Percentiles rank a stretch among this genome's conserved stretches.
Conservation (phyloP, 441 rosid genomes). For the Bruguiera hainesii region DNA sequence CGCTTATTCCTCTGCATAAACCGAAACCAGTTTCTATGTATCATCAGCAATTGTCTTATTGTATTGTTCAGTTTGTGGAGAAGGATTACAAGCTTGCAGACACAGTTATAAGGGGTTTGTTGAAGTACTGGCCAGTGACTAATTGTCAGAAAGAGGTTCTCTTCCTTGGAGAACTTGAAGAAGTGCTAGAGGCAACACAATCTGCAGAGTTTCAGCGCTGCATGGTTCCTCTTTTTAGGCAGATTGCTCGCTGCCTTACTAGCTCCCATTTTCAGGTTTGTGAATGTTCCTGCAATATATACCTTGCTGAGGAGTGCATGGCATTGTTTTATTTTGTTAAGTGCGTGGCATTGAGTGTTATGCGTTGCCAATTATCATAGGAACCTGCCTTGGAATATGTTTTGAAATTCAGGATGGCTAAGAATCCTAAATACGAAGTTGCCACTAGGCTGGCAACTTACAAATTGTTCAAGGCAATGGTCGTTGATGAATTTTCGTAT, state of each 20-base stretch:
- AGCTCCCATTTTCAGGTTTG: constrained; percentile 93
- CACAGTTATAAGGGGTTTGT: constrained; percentile 79
- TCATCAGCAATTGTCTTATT: constrained; percentile 88
- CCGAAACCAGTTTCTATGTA: constrained; percentile 73
- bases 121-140: constrained; percentile 91
- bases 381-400: too few species aligned
- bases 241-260: constrained; percentile 82
- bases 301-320: neutral
- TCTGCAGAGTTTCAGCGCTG: constrained; percentile 90
- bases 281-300: constrained; percentile 8
- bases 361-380: too few species aligned
- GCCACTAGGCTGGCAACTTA: neutral
- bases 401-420: too few species aligned
- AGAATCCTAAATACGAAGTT: too few species aligned
- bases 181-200: constrained; percentile 90
- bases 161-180: constrained; percentile 92
- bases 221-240: constrained; percentile 86
- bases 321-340: too few species aligned
- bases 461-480: neutral
- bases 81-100: constrained; percentile 90
- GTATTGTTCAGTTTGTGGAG: constrained; percentile 83
- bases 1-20: constrained; percentile 87
- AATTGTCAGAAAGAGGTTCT: constrained; percentile 90
- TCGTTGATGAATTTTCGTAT: neutral
- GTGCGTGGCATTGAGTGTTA: too few species aligned